phyloP scores from a whole-genome alignment of 2,329 filamentous ascomycete species.

The Aspergillus pseudoviridinutans region DNA sequence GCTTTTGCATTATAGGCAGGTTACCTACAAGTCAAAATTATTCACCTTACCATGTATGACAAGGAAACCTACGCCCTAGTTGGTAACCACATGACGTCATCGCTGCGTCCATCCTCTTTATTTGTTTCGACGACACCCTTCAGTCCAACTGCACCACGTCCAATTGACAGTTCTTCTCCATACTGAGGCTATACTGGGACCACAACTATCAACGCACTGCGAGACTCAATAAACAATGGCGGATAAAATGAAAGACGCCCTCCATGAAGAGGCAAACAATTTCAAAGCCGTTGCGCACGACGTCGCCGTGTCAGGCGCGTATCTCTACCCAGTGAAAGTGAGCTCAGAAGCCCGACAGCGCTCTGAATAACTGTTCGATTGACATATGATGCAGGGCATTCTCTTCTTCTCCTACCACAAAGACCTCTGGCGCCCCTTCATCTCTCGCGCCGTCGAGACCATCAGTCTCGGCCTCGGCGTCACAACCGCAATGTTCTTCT shows the following conservation, averaged over 20 bases:
- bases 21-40: neutral
- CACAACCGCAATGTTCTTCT: conserved; percentile 75
- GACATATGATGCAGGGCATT: conserved; percentile 48
- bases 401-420: conserved; percentile 57
- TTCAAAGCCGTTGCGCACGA: conserved; percentile 61
- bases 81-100: neutral
- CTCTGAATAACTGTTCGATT: neutral
- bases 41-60: neutral
- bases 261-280: conserved; percentile 66
- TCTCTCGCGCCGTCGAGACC: conserved; percentile 56
- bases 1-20: neutral
- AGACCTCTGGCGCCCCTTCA: conserved; percentile 57
- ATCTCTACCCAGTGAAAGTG: conserved; percentile 78
- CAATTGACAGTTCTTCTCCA: neutral
- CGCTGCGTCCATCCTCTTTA: neutral
- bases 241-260: conserved; percentile 54
- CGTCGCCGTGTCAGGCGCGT: conserved; percentile 71
- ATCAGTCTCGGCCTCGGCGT: conserved; percentile 68
- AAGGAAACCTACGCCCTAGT: neutral
- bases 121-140: neutral
- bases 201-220: neutral
- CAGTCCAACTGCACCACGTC: neutral
- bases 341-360: conserved; percentile 2
- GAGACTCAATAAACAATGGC: conserved; percentile 26
- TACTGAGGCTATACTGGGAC: neutral